Conservation (phyloP, 306 rosid genomes). For the Prosopis cineraria region DNA sequence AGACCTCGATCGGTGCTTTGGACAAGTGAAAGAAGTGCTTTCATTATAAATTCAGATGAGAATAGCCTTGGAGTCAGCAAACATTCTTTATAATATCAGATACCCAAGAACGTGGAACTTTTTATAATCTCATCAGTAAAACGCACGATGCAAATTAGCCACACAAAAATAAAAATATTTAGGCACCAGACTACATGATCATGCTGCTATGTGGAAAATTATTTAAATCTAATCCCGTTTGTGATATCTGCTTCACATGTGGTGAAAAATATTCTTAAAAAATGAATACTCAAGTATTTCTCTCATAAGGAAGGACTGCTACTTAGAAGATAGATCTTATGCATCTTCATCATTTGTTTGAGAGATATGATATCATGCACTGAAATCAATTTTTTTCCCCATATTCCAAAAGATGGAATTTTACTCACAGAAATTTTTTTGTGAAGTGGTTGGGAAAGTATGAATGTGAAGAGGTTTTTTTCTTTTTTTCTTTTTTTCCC, state of each 20-base stretch:
- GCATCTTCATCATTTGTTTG: not conserved
- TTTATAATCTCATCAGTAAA: constrained; percentile 30
- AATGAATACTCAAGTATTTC: not conserved
- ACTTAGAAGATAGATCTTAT: not conserved
- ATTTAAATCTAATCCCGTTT: not conserved
- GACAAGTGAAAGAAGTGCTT: constrained; percentile 34
- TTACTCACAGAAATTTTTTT: constrained; percentile 15
- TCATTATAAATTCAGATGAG: constrained; percentile 44
- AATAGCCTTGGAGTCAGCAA: constrained; percentile 46
- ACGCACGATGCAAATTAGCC: not conserved
- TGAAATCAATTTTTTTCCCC: not conserved
- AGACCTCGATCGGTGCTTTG: constrained; percentile 42
- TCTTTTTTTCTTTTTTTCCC: too few relatives aligned
- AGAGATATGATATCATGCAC: not conserved
- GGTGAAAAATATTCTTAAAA: too few relatives aligned
- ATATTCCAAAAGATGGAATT: not conserved
- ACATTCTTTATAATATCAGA: constrained; percentile 50
- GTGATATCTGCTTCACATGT: not conserved
- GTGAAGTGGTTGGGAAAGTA: constrained; percentile 22
- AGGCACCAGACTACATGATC: not conserved
- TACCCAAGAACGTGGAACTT: constrained; percentile 36
- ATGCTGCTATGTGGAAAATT: too few relatives aligned
- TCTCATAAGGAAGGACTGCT: not conserved
- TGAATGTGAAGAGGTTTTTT: constrained; percentile 20
- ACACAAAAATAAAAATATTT: not conserved